phyloP scores from a whole-genome alignment of 768 basidiomycete genomes.

The Lactarius vividus region DNA sequence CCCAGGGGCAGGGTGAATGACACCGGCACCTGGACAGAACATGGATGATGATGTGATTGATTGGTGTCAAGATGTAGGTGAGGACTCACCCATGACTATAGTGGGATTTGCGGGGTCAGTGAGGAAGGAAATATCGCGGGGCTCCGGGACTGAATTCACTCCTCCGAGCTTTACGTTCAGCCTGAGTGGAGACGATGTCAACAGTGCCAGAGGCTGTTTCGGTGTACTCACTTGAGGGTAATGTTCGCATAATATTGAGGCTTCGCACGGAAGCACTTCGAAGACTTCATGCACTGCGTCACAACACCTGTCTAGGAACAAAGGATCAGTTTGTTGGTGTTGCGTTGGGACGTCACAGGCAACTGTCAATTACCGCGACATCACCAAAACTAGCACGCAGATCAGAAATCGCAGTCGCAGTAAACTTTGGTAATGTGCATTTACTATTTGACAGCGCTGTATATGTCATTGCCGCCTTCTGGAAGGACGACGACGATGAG shows the following conservation, averaged over 20 bases:
- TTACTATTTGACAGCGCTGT: slow-evolving; percentile 76
- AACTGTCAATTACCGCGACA: slow-evolving; percentile 42
- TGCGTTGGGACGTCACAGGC: neutral
- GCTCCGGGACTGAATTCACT: slow-evolving; percentile 74
- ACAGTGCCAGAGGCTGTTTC: neutral
- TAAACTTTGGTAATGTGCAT: slow-evolving; percentile 31
- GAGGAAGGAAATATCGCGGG: slow-evolving; percentile 59
- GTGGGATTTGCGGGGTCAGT: slow-evolving; percentile 72
- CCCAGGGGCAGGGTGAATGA: slow-evolving; percentile 81
- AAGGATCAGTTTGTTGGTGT: slow-evolving; percentile 6
- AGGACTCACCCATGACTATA: slow-evolving; percentile 64
- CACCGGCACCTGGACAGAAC: slow-evolving; percentile 60
- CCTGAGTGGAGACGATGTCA: slow-evolving; percentile 37
- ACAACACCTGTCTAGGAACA: slow-evolving; percentile 60
- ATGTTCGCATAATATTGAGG: slow-evolving; percentile 82
- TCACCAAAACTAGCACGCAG: slow-evolving; percentile 63
- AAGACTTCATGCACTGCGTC: slow-evolving; percentile 72
- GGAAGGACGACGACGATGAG: slow-evolving; percentile 70
- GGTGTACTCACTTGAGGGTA: slow-evolving; percentile 60
- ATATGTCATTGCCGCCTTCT: slow-evolving; percentile 72
- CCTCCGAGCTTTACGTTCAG: slow-evolving; percentile 85
- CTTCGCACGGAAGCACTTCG: slow-evolving; percentile 64
- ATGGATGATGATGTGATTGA: neutral
- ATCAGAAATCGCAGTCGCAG: neutral
- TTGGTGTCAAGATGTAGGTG: slow-evolving; percentile 3